phyloP scores from a whole-genome alignment of 2,329 filamentous ascomycete species.

The Penicillium corylophilum region DNA sequence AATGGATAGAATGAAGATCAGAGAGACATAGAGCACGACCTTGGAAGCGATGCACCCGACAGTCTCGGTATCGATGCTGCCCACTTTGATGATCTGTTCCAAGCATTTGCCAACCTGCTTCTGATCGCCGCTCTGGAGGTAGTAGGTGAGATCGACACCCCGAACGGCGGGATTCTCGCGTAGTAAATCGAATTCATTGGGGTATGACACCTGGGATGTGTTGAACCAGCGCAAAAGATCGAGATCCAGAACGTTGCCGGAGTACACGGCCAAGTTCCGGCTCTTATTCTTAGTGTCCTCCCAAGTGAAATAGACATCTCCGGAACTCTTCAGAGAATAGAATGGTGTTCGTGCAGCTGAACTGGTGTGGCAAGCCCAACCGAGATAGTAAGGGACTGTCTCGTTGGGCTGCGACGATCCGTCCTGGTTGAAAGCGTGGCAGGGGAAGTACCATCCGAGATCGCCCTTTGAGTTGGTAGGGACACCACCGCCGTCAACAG shows the following conservation, averaged over 20 bases:
- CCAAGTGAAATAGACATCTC: conserved; percentile 96
- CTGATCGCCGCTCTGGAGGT: conserved; percentile 75
- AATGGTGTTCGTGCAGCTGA: conserved; percentile 67
- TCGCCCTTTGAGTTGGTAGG: conserved; percentile 71
- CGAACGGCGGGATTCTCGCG: conserved; percentile 68
- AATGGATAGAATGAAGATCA: conserved; percentile 88
- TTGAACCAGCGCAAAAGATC: conserved; percentile 91
- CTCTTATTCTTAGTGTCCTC: conserved; percentile 84
- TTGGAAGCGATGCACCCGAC: conserved; percentile 97
- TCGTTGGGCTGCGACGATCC: conserved; percentile 76
- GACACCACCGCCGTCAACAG: conserved; percentile 63
- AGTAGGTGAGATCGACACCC: conserved; percentile 84
- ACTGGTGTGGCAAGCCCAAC: conserved; percentile 87
- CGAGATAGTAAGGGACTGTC: conserved; percentile 72
- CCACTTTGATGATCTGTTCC: conserved; percentile 91
- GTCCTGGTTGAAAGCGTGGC: conserved; percentile 87
- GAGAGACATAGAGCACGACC: conserved; percentile 90
- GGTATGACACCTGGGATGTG: conserved; percentile 71
- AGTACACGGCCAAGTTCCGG: conserved; percentile 91
- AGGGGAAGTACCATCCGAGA: conserved; percentile 96
- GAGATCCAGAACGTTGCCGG: conserved; percentile 87
- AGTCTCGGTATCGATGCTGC: conserved; percentile 90
- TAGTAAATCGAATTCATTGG: conserved; percentile 75
- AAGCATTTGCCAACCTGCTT: conserved; percentile 85
- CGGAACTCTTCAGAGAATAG: conserved; percentile 68